A percentile compares a stretch with the other conserved stretches of the same genome.
Conservation (phyloP, 2,329 filamentous ascomycete species). For the Clathrospora elynae region DNA sequence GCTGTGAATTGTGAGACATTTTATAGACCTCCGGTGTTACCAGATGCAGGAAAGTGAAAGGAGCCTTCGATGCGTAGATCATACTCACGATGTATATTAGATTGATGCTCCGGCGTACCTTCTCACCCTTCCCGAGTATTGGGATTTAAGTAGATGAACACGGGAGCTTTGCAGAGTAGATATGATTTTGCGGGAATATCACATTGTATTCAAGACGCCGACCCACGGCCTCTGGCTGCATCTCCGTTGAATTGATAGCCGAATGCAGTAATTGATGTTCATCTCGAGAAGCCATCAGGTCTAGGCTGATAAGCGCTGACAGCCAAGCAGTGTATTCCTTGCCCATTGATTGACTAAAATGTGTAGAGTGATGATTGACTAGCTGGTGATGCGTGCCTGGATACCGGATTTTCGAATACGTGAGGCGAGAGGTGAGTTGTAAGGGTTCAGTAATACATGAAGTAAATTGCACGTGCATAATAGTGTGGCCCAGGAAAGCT, state of each 20-base stretch:
- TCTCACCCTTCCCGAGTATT: background rate
- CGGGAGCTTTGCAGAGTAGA: constrained; percentile 9
- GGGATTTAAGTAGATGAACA: constrained; percentile 27
- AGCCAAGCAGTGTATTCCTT: constrained; percentile 15
- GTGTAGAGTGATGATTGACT: constrained; percentile 6
- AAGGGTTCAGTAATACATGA: constrained; percentile 22
- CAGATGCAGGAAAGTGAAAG: background rate
- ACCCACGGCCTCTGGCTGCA: constrained; percentile 11
- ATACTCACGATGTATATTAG: constrained; percentile 11
- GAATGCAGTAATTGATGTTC: constrained; percentile 1
- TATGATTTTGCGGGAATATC: constrained; percentile 11
- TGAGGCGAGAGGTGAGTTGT: constrained; percentile 13
- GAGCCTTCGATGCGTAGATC: background rate
- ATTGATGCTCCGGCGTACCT: constrained; percentile 1
- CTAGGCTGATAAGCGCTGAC: constrained; percentile 29
- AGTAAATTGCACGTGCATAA: constrained; percentile 32
- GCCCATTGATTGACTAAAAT: constrained; percentile 22
- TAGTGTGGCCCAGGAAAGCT: constrained; percentile 7
- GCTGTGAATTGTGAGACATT: background rate
- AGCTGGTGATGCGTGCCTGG: constrained; percentile 12
- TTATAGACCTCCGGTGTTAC: too few relatives aligned
- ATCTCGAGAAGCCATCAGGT: constrained; percentile 2
- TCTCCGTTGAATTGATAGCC: constrained; percentile 15
- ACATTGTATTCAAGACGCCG: background rate
- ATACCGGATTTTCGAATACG: constrained; percentile 20